Evolutionary conservation across 257 asterid genomes (phyloP).

Genomic region (Apocynum venetum): DNA sequence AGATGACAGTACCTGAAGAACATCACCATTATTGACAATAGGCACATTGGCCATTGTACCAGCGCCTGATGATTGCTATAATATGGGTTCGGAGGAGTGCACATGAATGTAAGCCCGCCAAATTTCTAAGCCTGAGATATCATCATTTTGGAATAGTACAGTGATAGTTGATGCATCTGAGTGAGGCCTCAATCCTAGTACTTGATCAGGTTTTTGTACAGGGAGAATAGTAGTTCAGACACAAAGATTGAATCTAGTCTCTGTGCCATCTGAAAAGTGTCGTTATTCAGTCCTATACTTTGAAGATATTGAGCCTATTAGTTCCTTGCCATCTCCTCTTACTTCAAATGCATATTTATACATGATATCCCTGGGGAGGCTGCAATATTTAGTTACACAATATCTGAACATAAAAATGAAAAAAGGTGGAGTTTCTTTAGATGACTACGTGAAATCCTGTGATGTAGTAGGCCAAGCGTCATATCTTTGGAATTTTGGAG

Average conservation of each 20-base stretch:
- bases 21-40: constrained; percentile 40
- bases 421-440: no score
- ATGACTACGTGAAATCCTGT: no score
- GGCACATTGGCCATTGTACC: constrained; percentile 21
- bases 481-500: no score
- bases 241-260: constrained; percentile 9
- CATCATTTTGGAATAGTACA: background rate
- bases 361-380: constrained; percentile 26
- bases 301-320: constrained; percentile 27
- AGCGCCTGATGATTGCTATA: no score
- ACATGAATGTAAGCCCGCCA: no score
- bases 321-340: constrained; percentile 27
- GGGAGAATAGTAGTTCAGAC: constrained; percentile 39
- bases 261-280: constrained; percentile 26
- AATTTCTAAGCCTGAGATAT: no score
- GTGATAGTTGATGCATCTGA: constrained; percentile 36
- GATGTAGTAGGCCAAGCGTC: no score
- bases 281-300: constrained; percentile 27
- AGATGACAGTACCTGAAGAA: constrained; percentile 24
- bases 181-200: constrained; percentile 46
- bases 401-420: no score
- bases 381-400: no score
- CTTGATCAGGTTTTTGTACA: constrained; percentile 38
- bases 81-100: no score
- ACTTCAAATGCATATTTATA: constrained; percentile 33